A percentile compares a stretch with the other conserved stretches of the same genome.
Evolutionary conservation across 768 basidiomycete species (phyloP).

Genomic region (Podaxis sp.): DNA sequence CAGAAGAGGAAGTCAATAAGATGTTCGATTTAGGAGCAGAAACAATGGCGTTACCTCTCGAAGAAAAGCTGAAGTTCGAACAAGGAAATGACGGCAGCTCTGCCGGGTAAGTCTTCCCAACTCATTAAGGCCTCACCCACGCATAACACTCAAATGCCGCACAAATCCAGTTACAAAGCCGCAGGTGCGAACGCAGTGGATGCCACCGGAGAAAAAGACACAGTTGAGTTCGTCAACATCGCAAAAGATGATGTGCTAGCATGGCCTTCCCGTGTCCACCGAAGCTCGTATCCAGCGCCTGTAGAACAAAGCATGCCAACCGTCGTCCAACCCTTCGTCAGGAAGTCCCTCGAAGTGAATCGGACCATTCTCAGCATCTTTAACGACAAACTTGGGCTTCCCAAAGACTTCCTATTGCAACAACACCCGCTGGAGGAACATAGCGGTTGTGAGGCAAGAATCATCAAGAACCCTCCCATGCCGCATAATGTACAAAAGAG

Average conservation of each 20-base stretch:
- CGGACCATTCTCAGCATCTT: slow-evolving; percentile 52
- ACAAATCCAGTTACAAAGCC: slow-evolving; percentile 51
- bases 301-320: slow-evolving; percentile 50
- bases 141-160: neutral
- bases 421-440: slow-evolving; percentile 43
- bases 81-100: slow-evolving; percentile 48
- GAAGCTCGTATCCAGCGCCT: slow-evolving; percentile 51
- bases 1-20: slow-evolving; percentile 39
- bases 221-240: slow-evolving; percentile 63
- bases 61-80: slow-evolving; percentile 58
- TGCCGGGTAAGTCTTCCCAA: slow-evolving; percentile 30
- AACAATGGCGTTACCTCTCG: slow-evolving; percentile 50
- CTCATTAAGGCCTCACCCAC: neutral
- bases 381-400: slow-evolving; percentile 54
- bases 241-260: slow-evolving; percentile 68
- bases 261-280: slow-evolving; percentile 50
- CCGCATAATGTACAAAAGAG: slow-evolving; percentile 32
- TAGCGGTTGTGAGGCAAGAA: slow-evolving; percentile 57
- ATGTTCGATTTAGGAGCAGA: slow-evolving; percentile 60
- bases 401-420: slow-evolving; percentile 40
- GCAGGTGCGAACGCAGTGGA: slow-evolving; percentile 63
- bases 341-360: slow-evolving; percentile 57
- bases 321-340: slow-evolving; percentile 50
- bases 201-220: slow-evolving; percentile 53
- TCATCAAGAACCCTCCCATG: slow-evolving; percentile 48